A percentile compares a stretch with the other conserved stretches of the same genome.
Conservation (phyloP, 805 yeast species). For the Monosporozyma yasuniensis region DNA sequence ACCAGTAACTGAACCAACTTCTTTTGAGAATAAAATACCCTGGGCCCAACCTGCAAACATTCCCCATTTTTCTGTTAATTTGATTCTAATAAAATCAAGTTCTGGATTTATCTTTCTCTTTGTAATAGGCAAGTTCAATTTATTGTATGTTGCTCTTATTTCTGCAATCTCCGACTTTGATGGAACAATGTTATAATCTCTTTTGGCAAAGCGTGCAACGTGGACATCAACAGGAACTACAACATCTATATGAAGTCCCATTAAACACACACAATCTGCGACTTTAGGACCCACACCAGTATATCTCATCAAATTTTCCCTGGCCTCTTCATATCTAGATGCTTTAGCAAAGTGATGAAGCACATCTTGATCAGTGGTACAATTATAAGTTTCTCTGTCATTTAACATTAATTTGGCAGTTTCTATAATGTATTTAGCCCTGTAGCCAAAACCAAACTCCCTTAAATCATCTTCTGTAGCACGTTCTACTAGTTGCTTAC, state of each 20-base stretch:
- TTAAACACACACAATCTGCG: constrained; percentile 90
- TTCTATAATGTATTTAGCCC: constrained; percentile 78
- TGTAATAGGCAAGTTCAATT: constrained; percentile 16
- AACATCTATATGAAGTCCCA: constrained; percentile 57
- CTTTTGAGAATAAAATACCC: constrained; percentile 84
- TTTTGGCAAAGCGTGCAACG: constrained; percentile 77
- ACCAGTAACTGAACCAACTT: constrained; percentile 68
- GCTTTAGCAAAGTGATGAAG: constrained; percentile 31
- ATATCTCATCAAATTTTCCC: constrained; percentile 44
- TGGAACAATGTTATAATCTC: constrained; percentile 56
- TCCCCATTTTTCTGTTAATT: constrained; percentile 70
- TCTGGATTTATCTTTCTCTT: constrained; percentile 28
- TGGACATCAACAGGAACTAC: constrained; percentile 95
- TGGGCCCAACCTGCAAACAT: constrained; percentile 98
- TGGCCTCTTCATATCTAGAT: constrained; percentile 34
- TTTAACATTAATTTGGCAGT: constrained; percentile 55
- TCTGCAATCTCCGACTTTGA: constrained; percentile 26
- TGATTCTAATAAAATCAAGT: constrained; percentile 42
- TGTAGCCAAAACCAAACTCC: constrained; percentile 65
- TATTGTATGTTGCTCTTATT: constrained; percentile 20
- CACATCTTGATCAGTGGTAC: constrained; percentile 24
- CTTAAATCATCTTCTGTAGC: constrained; percentile 41
- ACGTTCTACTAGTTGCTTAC: constrained; percentile 38
- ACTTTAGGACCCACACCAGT: constrained; percentile 96
- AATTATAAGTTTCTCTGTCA: constrained; percentile 14